Evolutionary conservation across 2,329 filamentous ascomycete species (phyloP).

Genomic region (Biscogniauxia mediterranea): DNA sequence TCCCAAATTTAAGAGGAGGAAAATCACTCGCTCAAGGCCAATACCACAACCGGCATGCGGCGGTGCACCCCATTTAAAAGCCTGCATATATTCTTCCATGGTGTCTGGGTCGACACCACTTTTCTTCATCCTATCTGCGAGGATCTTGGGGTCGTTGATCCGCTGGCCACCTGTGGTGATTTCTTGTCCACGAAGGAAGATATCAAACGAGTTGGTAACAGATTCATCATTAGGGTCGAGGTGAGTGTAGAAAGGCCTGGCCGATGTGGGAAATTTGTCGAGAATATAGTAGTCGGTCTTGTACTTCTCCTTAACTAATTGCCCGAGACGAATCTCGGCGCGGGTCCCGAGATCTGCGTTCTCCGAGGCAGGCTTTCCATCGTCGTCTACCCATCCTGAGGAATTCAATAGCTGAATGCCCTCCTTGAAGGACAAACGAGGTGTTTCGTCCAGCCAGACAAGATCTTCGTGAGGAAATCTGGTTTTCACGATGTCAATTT

Average conservation of each 20-base stretch:
- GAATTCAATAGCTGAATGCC: slow-evolving; percentile 78
- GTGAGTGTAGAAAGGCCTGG: slow-evolving; percentile 90
- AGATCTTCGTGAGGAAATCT: slow-evolving; percentile 86
- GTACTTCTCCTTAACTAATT: slow-evolving; percentile 82
- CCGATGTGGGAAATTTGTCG: slow-evolving; percentile 85
- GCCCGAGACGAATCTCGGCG: slow-evolving; percentile 82
- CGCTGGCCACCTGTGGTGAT: slow-evolving; percentile 90
- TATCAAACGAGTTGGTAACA: slow-evolving; percentile 88
- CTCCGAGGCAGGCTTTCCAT: slow-evolving; percentile 67
- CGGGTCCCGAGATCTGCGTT: slow-evolving; percentile 81
- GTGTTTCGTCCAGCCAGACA: slow-evolving; percentile 82
- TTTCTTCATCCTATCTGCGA: slow-evolving; percentile 75
- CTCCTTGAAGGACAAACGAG: slow-evolving; percentile 75
- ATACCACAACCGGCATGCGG: slow-evolving; percentile 90
- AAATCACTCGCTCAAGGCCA: slow-evolving; percentile 83
- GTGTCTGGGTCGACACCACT: slow-evolving; percentile 74
- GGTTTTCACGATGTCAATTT: slow-evolving; percentile 76
- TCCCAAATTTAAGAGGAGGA: slow-evolving; percentile 80
- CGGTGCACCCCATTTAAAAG: slow-evolving; percentile 83
- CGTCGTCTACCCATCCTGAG: slow-evolving; percentile 73
- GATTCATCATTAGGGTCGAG: slow-evolving; percentile 57
- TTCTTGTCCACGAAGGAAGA: slow-evolving; percentile 90
- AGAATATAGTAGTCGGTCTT: slow-evolving; percentile 90
- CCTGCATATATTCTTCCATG: slow-evolving; percentile 88
- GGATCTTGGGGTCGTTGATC: slow-evolving; percentile 75